phyloP scores from a whole-genome alignment of 2,329 filamentous ascomycete species.

The Penicillium capsulatum region DNA sequence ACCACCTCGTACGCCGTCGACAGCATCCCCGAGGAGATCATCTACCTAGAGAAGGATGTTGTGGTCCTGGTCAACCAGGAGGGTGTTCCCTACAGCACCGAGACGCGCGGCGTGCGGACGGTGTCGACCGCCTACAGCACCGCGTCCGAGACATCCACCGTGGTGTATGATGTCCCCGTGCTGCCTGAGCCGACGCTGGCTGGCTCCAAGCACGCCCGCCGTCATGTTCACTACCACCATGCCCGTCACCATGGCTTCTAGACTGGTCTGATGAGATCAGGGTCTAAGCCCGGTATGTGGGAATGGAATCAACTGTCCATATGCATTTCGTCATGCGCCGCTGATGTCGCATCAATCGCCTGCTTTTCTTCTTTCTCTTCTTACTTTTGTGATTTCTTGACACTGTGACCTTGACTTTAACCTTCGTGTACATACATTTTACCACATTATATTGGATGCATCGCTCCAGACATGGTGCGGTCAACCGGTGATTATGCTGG shows the following conservation, averaged over 20 bases:
- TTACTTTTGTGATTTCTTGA: slow-evolving; percentile 1
- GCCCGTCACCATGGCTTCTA: slow-evolving; percentile 18
- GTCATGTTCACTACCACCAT: slow-evolving; percentile 25
- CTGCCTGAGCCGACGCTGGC: slow-evolving; percentile 18
- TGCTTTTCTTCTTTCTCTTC: slow-evolving; percentile 9
- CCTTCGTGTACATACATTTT: too few relatives aligned
- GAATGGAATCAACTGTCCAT: too few relatives aligned
- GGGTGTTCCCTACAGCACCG: slow-evolving; percentile 25
- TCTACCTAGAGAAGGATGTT: slow-evolving; percentile 31
- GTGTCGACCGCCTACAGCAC: slow-evolving; percentile 25
- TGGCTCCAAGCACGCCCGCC: slow-evolving; percentile 17
- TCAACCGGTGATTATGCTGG: not conserved
- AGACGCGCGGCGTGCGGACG: slow-evolving; percentile 20
- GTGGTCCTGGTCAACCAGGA: slow-evolving; percentile 26
- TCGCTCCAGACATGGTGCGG: too few relatives aligned
- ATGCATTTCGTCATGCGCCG: too few relatives aligned
- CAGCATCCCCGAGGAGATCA: slow-evolving; percentile 24
- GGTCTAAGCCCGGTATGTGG: too few relatives aligned
- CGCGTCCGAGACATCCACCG: slow-evolving; percentile 22
- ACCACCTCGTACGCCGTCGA: slow-evolving; percentile 23
- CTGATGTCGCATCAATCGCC: not conserved
- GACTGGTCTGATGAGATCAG: too few relatives aligned
- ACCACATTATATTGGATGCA: too few relatives aligned
- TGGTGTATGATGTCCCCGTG: slow-evolving; percentile 19
- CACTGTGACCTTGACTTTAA: too few relatives aligned